Evolutionary conservation across 2,329 filamentous ascomycete genomes (phyloP).

Genomic region (Myriangium duriaei): DNA sequence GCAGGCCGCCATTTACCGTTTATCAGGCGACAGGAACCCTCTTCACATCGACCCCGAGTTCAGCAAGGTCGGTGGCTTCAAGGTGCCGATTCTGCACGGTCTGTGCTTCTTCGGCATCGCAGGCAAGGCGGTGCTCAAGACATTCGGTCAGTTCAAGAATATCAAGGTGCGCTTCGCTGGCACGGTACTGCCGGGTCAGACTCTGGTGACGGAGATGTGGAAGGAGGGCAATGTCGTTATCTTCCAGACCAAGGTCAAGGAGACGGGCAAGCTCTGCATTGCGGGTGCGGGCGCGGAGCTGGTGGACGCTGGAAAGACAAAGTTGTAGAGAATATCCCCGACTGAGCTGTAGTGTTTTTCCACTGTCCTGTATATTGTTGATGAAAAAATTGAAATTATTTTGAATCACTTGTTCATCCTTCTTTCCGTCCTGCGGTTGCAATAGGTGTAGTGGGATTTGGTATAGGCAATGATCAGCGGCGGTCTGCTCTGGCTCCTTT

Average conservation of each 20-base stretch:
- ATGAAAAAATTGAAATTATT: too few species aligned
- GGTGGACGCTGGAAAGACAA: conserved; percentile 37
- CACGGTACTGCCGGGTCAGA: conserved; percentile 74
- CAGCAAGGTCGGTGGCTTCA: conserved; percentile 90
- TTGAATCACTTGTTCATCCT: too few species aligned
- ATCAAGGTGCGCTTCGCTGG: conserved; percentile 88
- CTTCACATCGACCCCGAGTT: conserved; percentile 92
- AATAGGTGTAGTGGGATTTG: too few species aligned
- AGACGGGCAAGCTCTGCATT: conserved; percentile 84
- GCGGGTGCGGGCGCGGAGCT: conserved; percentile 70
- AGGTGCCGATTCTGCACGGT: conserved; percentile 89
- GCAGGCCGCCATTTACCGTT: conserved; percentile 83
- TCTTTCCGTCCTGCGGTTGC: too few species aligned
- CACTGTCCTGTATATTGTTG: too few species aligned
- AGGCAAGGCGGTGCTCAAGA: conserved; percentile 78
- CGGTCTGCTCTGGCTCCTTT: too few species aligned
- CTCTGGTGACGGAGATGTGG: conserved; percentile 91
- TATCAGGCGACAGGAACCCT: conserved; percentile 92
- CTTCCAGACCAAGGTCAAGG: conserved; percentile 81
- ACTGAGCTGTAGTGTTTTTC: too few species aligned
- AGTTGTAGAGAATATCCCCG: conserved; percentile 30
- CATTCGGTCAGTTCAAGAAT: conserved; percentile 73
- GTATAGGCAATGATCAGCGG: too few species aligned
- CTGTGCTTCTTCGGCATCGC: conserved; percentile 88
- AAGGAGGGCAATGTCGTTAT: conserved; percentile 66